These are phyloP conservation scores for Ceratocystis diversiconidia DNA, from an alignment of 2,329 filamentous ascomycete genomes.

Conservation along the genomic window DNA sequence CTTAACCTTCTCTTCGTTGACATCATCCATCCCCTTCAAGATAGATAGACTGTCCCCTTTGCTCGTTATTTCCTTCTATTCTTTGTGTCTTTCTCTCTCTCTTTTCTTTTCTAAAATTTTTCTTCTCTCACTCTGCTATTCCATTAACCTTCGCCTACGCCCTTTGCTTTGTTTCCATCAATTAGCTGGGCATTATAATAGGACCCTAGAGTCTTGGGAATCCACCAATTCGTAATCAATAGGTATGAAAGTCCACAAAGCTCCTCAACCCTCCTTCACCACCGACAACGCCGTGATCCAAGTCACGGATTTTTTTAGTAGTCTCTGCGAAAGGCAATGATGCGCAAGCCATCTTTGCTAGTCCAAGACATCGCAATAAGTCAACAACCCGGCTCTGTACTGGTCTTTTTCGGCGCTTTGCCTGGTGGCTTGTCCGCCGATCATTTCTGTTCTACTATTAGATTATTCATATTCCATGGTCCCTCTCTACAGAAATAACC, in stretches of 20 bases:
- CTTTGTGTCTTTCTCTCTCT: background rate
- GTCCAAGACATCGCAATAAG: constrained; percentile 6
- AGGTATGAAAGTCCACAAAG: constrained; percentile 3
- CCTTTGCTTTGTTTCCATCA: background rate
- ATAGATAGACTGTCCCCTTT: background rate
- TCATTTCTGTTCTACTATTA: constrained; percentile 4
- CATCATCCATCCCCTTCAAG: background rate
- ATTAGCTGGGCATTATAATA: background rate
- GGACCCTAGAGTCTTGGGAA: background rate
- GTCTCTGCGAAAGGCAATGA: background rate
- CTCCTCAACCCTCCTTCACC: background rate
- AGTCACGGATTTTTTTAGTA: background rate
- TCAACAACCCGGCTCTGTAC: constrained; percentile 2
- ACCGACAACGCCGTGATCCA: background rate
- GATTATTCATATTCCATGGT: constrained; percentile 3
- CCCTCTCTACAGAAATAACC: background rate
- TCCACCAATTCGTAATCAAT: background rate
- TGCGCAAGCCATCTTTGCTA: constrained; percentile 6
- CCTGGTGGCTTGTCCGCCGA: constrained; percentile 6
- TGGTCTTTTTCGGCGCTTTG: constrained; percentile 5
- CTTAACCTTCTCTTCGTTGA: background rate
- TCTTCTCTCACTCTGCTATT: background rate
- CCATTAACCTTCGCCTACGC: background rate
- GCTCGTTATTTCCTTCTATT: background rate
- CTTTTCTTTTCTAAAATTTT: background rate